Conservation (phyloP, 768 basidiomycete species). For the Porphyrellus cyaneotinctus region DNA sequence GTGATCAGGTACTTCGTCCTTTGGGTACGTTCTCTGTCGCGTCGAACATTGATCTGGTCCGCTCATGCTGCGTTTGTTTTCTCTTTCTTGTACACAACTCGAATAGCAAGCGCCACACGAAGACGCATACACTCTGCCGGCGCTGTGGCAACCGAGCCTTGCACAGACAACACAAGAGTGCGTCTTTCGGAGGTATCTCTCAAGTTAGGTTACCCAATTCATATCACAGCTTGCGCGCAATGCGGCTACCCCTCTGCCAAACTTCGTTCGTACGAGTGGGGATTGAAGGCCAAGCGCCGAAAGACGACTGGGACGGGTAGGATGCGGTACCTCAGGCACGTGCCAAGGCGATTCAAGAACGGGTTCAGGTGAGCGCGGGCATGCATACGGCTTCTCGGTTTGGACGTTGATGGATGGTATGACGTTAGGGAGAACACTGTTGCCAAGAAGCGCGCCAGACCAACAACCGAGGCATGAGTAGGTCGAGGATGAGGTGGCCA, state of each 20-base stretch:
- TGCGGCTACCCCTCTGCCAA: conserved; percentile 97
- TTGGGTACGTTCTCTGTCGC: conserved; percentile 59
- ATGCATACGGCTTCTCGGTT: not conserved
- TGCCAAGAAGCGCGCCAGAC: conserved; percentile 79
- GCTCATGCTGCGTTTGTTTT: not conserved
- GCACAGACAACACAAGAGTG: conserved; percentile 98
- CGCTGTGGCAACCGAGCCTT: conserved; percentile 94
- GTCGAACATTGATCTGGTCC: not conserved
- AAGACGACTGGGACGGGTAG: conserved; percentile 98
- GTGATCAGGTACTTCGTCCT: conserved; percentile 88
- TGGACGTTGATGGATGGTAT: not conserved
- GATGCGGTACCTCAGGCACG: conserved; percentile 90
- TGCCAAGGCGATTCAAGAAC: conserved; percentile 97
- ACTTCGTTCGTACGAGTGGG: conserved; percentile 96
- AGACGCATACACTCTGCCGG: conserved; percentile 95
- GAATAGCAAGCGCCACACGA: conserved; percentile 90
- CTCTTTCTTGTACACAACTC: too few relatives aligned
- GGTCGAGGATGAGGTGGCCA: not conserved
- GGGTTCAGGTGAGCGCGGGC: conserved; percentile 70
- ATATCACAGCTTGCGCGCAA: conserved; percentile 73
- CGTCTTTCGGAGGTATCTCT: conserved; percentile 23
- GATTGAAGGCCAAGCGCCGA: conserved; percentile 98
- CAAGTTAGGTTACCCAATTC: not conserved
- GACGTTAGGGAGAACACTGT: conserved; percentile 77
- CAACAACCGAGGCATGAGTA: conserved; percentile 46